Evolutionary conservation across 306 rosid genomes (phyloP), one percentile per base, ranked within the genome.

Genomic region (Dicorynia guianensis): DNA sequence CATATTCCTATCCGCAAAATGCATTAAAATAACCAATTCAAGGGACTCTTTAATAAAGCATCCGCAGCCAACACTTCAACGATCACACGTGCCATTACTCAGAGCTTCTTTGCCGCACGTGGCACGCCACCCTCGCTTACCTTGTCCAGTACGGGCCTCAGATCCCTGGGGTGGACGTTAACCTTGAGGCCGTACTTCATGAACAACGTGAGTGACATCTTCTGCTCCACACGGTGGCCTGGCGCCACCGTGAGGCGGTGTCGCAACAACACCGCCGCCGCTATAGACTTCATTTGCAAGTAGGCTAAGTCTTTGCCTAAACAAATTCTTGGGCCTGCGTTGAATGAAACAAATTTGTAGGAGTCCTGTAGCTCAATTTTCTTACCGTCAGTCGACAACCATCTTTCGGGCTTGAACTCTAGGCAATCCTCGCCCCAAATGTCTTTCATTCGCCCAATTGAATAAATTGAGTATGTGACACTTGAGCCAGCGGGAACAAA

Each of bases 361-460:
- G 96, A 75, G 17, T 90, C 90, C 4, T 85, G 91, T 1, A 67
- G 10, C 76, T 89, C 89, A 1, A 89, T 63, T 54, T 61, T 84
- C 39, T 69, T 85, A 0, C 95, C 92, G 2, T 93, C 87, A 0
- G 43, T 25, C 4, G 85, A 80, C 12, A 94, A 75, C 97, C 97
- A 94, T 36, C 98, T 81, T 33, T 94, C 98, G 0, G 98, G 98
- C 71, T 83, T 92, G 63, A 94, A 94, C 17, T 92, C 96, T 0
- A 85, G 74, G 80, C 93, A 90, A n/a, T 94, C 98, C 25, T 90
- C 95, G 0, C 98, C 98, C 98, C 98, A 94, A 1, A 92, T 75
- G 77, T 52, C 85, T 74, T 92, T 81, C 98, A 94, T 94, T 48
- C 98, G 87, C 5, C 97, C 96, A 0, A 81, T 77, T 0, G 96